Percentiles rank a stretch among this genome's conserved stretches.
Conservation (phyloP, 768 basidiomycete species). For the Lanmaoa rubissima region DNA sequence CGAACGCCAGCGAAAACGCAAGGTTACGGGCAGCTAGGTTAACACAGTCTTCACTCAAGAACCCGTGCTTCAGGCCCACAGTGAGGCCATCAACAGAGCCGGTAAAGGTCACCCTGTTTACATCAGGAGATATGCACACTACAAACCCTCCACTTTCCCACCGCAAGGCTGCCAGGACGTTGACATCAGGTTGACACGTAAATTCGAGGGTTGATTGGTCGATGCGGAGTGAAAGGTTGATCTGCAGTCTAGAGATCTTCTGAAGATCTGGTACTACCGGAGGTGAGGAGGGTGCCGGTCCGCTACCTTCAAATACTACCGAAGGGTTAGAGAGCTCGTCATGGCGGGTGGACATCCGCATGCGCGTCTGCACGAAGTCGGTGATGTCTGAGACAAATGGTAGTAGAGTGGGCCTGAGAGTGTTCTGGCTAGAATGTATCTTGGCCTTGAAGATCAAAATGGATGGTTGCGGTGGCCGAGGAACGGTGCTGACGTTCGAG, state of each 20-base stretch:
- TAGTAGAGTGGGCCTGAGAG: conserved; percentile 74
- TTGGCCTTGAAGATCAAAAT: conserved; percentile 79
- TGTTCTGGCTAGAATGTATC: conserved; percentile 88
- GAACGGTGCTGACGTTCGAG: conserved; percentile 38
- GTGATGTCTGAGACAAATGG: conserved; percentile 83
- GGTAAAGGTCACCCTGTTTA: conserved; percentile 68
- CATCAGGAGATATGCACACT: conserved; percentile 71
- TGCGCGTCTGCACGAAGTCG: conserved; percentile 63
- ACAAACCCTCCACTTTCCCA: conserved; percentile 97
- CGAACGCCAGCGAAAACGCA: conserved; percentile 69
- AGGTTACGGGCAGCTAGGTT: conserved; percentile 81
- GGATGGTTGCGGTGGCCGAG: conserved; percentile 46
- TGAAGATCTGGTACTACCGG: conserved; percentile 10
- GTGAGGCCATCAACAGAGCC: conserved; percentile 81
- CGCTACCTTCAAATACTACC: conserved; percentile 3
- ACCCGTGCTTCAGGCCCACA: conserved; percentile 79
- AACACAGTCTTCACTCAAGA: conserved; percentile 79
- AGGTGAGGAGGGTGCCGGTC: conserved; percentile 15
- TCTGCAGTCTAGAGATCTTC: conserved; percentile 52
- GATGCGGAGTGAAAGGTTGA: conserved; percentile 87
- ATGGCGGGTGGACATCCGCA: conserved; percentile 49
- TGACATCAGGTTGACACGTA: conserved; percentile 88
- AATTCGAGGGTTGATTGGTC: conserved; percentile 85
- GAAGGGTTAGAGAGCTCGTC: conserved; percentile 20
- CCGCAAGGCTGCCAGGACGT: conserved; percentile 82